Percentiles rank a stretch among this genome's conserved stretches.
phyloP scores from a whole-genome alignment of 306 rosid species.

The Ochetophila trinervis region DNA sequence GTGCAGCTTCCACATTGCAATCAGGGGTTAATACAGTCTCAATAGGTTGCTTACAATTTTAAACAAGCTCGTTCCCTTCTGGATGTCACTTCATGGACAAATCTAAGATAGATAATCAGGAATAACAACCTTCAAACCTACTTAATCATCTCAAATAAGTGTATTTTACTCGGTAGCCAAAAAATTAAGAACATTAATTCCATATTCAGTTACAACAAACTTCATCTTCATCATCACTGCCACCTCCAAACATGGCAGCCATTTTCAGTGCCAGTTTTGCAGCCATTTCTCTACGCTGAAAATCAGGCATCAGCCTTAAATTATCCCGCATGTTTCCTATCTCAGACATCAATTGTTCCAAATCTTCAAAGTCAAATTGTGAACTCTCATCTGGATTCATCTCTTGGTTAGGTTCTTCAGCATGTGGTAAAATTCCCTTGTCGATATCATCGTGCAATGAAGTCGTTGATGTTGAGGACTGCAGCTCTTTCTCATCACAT shows the following conservation, averaged over 20 bases:
- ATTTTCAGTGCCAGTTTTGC: slow-evolving; percentile 82
- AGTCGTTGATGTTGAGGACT: slow-evolving; percentile 39
- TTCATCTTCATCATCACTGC: slow-evolving; percentile 64
- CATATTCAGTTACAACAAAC: slow-evolving; percentile 13
- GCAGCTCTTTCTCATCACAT: slow-evolving; percentile 25
- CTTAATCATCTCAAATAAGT: too few relatives aligned
- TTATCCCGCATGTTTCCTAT: slow-evolving; percentile 73
- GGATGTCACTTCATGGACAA: too few relatives aligned
- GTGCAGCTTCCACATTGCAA: too few relatives aligned
- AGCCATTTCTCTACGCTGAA: slow-evolving; percentile 83
- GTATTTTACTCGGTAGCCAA: too few relatives aligned
- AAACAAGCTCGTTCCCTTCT: too few relatives aligned
- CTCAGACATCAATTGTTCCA: slow-evolving; percentile 88
- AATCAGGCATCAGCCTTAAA: slow-evolving; percentile 90
- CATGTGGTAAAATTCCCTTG: slow-evolving; percentile 22
- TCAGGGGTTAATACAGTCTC: too few relatives aligned
- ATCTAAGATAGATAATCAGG: too few relatives aligned
- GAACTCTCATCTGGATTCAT: slow-evolving; percentile 27
- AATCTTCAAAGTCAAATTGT: slow-evolving; percentile 60
- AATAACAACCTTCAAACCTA: too few relatives aligned
- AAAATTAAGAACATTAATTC: too few relatives aligned
- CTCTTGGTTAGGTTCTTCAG: slow-evolving; percentile 21
- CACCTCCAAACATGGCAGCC: slow-evolving; percentile 80
- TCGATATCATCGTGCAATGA: slow-evolving; percentile 28
- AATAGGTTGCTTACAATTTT: too few relatives aligned